A percentile compares a stretch with the other conserved stretches of the same genome.
These are phyloP conservation scores for Hypsizygus marmoreus DNA, from an alignment of 768 basidiomycete species.

Conservation along the genomic window DNA sequence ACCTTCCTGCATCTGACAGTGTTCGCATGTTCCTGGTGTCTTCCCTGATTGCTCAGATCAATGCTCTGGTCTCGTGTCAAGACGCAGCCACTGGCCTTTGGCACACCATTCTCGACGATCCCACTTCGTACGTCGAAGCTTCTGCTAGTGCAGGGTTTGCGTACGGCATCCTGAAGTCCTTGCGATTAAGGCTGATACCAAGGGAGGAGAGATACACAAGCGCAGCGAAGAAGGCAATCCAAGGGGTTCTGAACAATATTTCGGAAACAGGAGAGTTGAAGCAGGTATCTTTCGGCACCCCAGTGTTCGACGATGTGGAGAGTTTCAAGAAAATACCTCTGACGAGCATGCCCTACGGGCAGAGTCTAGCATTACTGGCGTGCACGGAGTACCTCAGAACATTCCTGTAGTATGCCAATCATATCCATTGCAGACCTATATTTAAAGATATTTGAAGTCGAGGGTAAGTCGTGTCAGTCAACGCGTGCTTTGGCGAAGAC, in stretches of 20 bases:
- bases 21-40: constrained; percentile 42
- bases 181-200: constrained; percentile 44
- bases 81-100: constrained; percentile 48
- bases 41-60: constrained; percentile 45
- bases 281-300: constrained; percentile 55
- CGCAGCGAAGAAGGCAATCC: constrained; percentile 40
- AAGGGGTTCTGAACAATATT: constrained; percentile 45
- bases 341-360: constrained; percentile 61
- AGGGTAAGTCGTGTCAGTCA: too few relatives aligned
- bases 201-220: constrained; percentile 39
- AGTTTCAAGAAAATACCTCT: constrained; percentile 52
- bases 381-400: constrained; percentile 49
- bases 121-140: constrained; percentile 51
- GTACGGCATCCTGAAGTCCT: constrained; percentile 45
- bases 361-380: constrained; percentile 51
- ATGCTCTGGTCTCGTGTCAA: constrained; percentile 47
- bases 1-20: constrained; percentile 41
- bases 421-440: neutral
- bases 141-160: constrained; percentile 51
- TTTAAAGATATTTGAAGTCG: neutral
- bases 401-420: constrained; percentile 28
- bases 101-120: constrained; percentile 57
- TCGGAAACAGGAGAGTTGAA: constrained; percentile 46
- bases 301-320: constrained; percentile 48
- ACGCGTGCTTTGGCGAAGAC: constrained; percentile 17